phyloP scores from a whole-genome alignment of 768 basidiomycete genomes.

The Chalciporus sphaerocephalus region DNA sequence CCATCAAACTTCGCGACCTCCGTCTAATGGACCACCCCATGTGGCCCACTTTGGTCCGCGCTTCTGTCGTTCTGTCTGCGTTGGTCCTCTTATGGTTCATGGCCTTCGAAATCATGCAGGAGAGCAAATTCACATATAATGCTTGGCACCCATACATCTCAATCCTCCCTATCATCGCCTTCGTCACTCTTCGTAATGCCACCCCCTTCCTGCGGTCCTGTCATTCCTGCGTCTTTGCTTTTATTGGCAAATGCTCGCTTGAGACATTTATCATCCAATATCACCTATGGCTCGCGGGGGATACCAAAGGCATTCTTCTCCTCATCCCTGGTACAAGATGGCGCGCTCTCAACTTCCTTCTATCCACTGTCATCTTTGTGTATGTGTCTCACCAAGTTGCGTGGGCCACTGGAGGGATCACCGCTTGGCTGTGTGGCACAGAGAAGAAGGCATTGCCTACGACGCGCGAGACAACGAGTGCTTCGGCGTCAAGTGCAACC shows the following conservation, averaged over 20 bases:
- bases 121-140: slow-evolving; percentile 85
- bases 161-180: slow-evolving; percentile 73
- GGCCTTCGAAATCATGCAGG: slow-evolving; percentile 70
- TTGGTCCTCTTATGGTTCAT: slow-evolving; percentile 72
- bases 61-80: slow-evolving; percentile 45
- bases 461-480: slow-evolving; percentile 10
- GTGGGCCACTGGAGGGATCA: slow-evolving; percentile 69
- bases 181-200: slow-evolving; percentile 72
- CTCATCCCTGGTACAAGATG: slow-evolving; percentile 71
- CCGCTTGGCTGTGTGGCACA: slow-evolving; percentile 50
- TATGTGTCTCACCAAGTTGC: slow-evolving; percentile 76
- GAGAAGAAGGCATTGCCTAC: slow-evolving; percentile 24
- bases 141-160: slow-evolving; percentile 80
- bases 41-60: slow-evolving; percentile 56
- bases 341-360: slow-evolving; percentile 72
- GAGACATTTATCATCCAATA: slow-evolving; percentile 92
- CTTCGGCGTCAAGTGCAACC: not conserved
- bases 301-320: slow-evolving; percentile 77
- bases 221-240: slow-evolving; percentile 66
- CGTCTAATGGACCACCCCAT: slow-evolving; percentile 63
- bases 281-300: slow-evolving; percentile 81
- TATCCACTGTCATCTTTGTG: slow-evolving; percentile 75
- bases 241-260: slow-evolving; percentile 82
- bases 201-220: slow-evolving; percentile 65
- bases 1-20: slow-evolving; percentile 71